These are phyloP conservation scores for Chaetoscypha palmicola DNA, from an alignment of 2,329 filamentous ascomycete genomes.

Conservation along the genomic window DNA sequence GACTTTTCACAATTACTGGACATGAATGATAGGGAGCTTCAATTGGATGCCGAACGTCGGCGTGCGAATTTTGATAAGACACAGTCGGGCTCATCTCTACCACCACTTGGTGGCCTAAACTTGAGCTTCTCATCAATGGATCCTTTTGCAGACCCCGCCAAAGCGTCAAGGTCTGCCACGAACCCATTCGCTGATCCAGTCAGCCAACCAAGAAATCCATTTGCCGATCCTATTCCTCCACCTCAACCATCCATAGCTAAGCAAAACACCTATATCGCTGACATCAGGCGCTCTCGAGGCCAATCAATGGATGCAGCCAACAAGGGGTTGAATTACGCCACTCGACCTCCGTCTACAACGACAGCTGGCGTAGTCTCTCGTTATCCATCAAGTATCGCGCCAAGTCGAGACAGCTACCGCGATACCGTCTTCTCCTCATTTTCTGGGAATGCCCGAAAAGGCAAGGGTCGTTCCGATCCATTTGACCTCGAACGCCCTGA, in stretches of 20 bases:
- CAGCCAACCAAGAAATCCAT: conserved; percentile 7
- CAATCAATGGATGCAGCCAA: conserved; percentile 34
- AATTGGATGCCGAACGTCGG: conserved; percentile 22
- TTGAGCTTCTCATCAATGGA: conserved; percentile 23
- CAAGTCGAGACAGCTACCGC: conserved; percentile 30
- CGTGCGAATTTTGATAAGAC: conserved; percentile 16
- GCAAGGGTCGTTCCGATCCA: conserved; percentile 56
- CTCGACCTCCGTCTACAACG: conserved; percentile 16
- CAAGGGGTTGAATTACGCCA: conserved; percentile 24
- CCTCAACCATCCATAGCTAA: conserved; percentile 28
- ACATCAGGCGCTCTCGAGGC: conserved; percentile 43
- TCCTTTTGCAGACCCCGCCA: conserved; percentile 24
- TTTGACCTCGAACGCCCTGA: conserved; percentile 56
- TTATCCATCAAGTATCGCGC: conserved; percentile 26
- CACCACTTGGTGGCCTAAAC: conserved; percentile 22
- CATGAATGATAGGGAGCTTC: conserved; percentile 25
- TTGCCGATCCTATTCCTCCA: conserved; percentile 21
- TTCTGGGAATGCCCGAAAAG: conserved; percentile 39
- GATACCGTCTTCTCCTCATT: conserved; percentile 36
- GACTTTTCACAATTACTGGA: conserved; percentile 26
- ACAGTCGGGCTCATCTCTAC: conserved; percentile 11
- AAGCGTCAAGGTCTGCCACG: conserved; percentile 1
- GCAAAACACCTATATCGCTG: conserved; percentile 38
- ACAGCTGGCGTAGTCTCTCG: conserved; percentile 14
- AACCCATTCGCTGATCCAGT: conserved; percentile 14